Evolutionary conservation across 2,329 filamentous ascomycete genomes (phyloP).

Genomic region (Aureobasidium sp.): DNA sequence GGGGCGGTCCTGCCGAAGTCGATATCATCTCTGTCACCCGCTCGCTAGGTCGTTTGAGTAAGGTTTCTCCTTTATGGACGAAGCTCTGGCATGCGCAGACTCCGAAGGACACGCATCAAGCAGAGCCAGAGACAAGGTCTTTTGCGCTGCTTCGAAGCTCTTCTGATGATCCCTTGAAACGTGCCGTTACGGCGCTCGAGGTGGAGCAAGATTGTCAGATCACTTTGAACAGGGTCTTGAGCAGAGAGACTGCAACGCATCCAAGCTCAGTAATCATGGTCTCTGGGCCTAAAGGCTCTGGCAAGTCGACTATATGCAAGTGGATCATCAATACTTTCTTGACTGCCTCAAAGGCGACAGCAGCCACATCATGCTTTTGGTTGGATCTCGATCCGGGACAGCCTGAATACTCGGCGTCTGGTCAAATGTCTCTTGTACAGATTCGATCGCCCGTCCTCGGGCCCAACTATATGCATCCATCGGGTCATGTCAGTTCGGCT

Average conservation of each 20-base stretch:
- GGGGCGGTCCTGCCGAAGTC: conserved; percentile 45
- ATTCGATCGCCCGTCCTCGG: conserved; percentile 57
- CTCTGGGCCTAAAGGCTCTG: conserved; percentile 64
- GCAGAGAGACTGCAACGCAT: conserved; percentile 35
- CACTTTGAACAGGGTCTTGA: conserved; percentile 21
- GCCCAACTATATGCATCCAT: conserved; percentile 60
- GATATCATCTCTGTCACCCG: conserved; percentile 45
- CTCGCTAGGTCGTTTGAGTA: conserved; percentile 48
- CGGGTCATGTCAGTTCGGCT: conserved; percentile 20
- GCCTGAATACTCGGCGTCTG: conserved; percentile 65
- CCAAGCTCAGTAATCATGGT: conserved; percentile 59
- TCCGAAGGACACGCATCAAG: conserved; percentile 22
- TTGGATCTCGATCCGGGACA: conserved; percentile 73
- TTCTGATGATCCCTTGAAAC: conserved; percentile 20
- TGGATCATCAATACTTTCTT: conserved; percentile 61
- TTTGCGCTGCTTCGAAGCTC: conserved; percentile 29
- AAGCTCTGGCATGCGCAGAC: conserved; percentile 50
- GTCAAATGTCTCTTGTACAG: conserved; percentile 61
- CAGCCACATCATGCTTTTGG: conserved; percentile 36
- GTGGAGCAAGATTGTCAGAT: conserved; percentile 23
- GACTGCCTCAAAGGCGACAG: conserved; percentile 37
- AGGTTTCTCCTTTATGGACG: conserved; percentile 59
- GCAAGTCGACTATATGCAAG: conserved; percentile 68
- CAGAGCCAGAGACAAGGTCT: conserved; percentile 22
- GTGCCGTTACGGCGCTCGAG: conserved; percentile 25